Base-by-base conservation (phyloP, 2,329 filamentous ascomycete species). In the Plenodomus biglobosus region DNA sequence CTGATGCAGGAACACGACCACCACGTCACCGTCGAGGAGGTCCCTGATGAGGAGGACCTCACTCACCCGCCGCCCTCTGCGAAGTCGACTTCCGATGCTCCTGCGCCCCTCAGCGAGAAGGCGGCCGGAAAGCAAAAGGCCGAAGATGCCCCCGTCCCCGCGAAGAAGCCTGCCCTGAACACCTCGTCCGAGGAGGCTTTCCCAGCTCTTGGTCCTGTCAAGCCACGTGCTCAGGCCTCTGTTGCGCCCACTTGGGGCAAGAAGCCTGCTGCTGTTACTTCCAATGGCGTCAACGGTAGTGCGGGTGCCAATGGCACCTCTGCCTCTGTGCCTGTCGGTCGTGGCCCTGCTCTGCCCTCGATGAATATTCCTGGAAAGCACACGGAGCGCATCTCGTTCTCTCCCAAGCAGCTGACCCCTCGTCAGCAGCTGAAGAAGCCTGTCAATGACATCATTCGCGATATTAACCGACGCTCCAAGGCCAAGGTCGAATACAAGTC, bases 401-500 rank as follows among this genome's bases (percentile, higher is more conserved):
- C 87, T 45, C 84, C 87, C 8, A 82, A 85, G 38, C 86, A 94
- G 69, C 83, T 97, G 69, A 81, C 89, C 39, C 86, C 90, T 16
- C 84, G 87, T 37, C 78, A 77, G 50, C 85, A 95, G 70, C 78
- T 96, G 65, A 95, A 88, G 79, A 90, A 90, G 61, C 90, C 92
- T 7, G 80, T 96, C 42, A 78, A 84, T 24, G 92, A 97, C 59
- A 86, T 94, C 57, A 78, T 96, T 66, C 88, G 90, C 69, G 91
- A 96, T 58, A 89, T 97, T 75, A 96, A 95, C 76, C 89, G 87
- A 74, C 89, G 87, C 68, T 95, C 90, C 52, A 91, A 92, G 69
- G 91, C 92, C 49, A 89, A 85, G 60, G 84, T 99, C 59, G 86
- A 87, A 59, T 86, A 92, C 80, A 83, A 83, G 49, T 82, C 83